Base-by-base conservation (phyloP, 768 basidiomycete species). In the Mycena alexandri region DNA sequence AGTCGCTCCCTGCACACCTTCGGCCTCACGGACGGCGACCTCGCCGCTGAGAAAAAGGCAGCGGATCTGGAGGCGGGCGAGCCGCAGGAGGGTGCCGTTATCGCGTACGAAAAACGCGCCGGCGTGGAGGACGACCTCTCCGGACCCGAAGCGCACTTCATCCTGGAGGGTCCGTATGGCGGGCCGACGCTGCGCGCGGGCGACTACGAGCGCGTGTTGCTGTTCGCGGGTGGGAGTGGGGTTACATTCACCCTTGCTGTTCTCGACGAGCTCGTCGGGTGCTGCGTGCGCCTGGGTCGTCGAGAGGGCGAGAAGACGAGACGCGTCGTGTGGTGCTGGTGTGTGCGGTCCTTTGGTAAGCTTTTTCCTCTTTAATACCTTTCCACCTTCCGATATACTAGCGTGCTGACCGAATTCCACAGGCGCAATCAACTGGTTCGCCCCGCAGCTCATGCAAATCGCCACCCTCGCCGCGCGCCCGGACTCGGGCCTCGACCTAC, bases 101-200 rank as follows among this genome's bases (percentile, higher is more conserved):
- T n/a, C n/a, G n/a, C n/a, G n/a, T n/a, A n/a, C n/a, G n/a, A n/a
- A n/a, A n/a, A n/a, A n/a, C n/a, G n/a, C n/a, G n/a, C n/a, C n/a
- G n/a, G n/a, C n/a, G n/a, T n/a, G n/a, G n/a, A 82, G 82, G 0
- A 76, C 68, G 24, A 70, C 74, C 50, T 56, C 29, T 61, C 58
- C 47, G 43, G 59, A 5, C 64, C 66, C 42, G 64, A 65, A 0
- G 85, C 92, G 1, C 89, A 89, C 24, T 90, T 95, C 41, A 89
- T 95, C 85, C 73, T 96, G 52, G 94, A 95, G 63, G 95, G 95
- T 1, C 94, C 95, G 0, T 96, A 96, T 73, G 95, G 94, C 3
- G 94, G 94, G 0, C 89, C 89, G 22, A 85, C 87, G 21, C 74
- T 95, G 65, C 92, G 93, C 72, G 79, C 94, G 17, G 89, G 86